Evolutionary conservation across 768 basidiomycete genomes (phyloP), one percentile per base, ranked within the genome.

Genomic region (Lactarius pseudohatsudake): DNA sequence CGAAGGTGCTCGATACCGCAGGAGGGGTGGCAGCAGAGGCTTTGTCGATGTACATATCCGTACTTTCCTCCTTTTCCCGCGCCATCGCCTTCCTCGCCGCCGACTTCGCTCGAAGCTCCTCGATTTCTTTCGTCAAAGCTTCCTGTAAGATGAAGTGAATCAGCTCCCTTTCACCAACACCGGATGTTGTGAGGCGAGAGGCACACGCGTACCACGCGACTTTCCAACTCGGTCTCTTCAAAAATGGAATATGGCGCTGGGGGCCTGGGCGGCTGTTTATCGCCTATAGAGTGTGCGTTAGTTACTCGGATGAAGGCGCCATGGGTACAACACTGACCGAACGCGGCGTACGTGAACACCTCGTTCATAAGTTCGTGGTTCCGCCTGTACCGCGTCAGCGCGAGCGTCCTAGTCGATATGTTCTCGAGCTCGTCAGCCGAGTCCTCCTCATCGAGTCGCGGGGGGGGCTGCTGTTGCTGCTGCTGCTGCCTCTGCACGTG

Each of bases 301-400:
- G 22, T 11, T 50, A 50, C 8, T 26, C n/a, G 20, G 28, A 70
- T 41, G 8, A 32, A 36, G 65, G 34, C 40, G 34, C 9, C 20
- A 47, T 30, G 9, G 28, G 53, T 40, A n/a, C 16, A 41, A 50
- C 68, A 55, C 75, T 57, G 43, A 77, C 91, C 85, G 71, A 85
- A 89, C 0, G 88, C 89, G 28, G 91, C 91, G 69, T 84, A 82
- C 69, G 80, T 81, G 75, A 94, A 92, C 1, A 94, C 88, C 53
- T 89, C 89, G 72, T 88, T 88, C 91, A 94, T 94, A 66, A 89
- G 79, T 54, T 92, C 91, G 72, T 93, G 90, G 72, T 94, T 94
- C 7, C 91, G 85, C 69, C 82, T 84, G 72, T 92, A 94, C 41
- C 91, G 81, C 20, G 86, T 83, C 41, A 89, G 72, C 8, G 92